Evolutionary conservation across 2,329 filamentous ascomycete genomes (phyloP), one percentile per base, ranked within the genome.

Genomic region (Aspergillus candidus): DNA sequence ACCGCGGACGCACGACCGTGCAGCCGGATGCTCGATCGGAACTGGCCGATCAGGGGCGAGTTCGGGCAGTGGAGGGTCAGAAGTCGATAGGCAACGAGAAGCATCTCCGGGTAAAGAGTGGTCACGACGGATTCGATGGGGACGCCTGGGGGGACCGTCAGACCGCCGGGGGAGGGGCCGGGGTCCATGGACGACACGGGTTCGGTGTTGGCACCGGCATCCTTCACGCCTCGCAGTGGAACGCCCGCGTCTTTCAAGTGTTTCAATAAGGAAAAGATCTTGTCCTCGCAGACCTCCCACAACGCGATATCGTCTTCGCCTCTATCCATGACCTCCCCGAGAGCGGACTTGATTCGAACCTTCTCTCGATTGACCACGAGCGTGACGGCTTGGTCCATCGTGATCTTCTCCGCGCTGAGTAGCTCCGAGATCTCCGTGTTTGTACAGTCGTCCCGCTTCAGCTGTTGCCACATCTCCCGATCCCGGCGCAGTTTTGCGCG

Each of bases 1-100:
- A 72, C 55, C 15, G 67, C 60, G n/a, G 67, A 69, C 11, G 62
- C 56, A 3, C 65, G 61, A 8, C 71, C 71, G 4, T 69, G 62
- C 2, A 60, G 54, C 42, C 65, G 66, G 48, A 73, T 66, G 0
- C 57, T 62, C 8, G 67, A 56, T 10, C 69, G 64, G 39, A 73
- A 63, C 44, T 69, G 58, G n/a, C 59, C 49, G 41, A 68, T 62
- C 17, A 70, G 59, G 4, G 55, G 60, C 1, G 70, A 73, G 8
- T 60, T 58, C 0, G 70, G 69, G 49, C 66, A 68, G 43, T 69
- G 56, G 6, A 58, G 54, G 42, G 64, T 66, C 13, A 72, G 58
- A 5, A 71, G 53, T 12, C 64, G 64, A 29, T 72, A 65, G 3
- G 68, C 67, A 31, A 63, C 51, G 4, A 72, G 61, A 13, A 70